phyloP scores from a whole-genome alignment of 2,329 filamentous ascomycete genomes.

The Penicillium sp. region DNA sequence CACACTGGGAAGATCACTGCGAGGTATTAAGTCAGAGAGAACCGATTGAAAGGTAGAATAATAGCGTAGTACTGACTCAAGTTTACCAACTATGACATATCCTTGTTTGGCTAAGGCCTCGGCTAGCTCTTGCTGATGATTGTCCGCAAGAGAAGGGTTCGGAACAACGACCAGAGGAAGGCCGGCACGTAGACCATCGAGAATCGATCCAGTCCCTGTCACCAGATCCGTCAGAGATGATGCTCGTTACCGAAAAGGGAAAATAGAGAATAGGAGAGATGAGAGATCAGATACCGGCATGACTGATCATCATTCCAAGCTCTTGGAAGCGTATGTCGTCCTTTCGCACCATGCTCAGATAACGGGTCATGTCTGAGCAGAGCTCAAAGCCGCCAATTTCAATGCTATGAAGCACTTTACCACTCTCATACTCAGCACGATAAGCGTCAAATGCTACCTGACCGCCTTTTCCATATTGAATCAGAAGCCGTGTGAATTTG shows the following conservation, averaged over 20 bases:
- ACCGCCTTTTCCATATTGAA: slow-evolving; percentile 75
- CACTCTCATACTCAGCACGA: slow-evolving; percentile 17
- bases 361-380: slow-evolving; percentile 53
- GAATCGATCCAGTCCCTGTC: slow-evolving; percentile 78
- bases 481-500: slow-evolving; percentile 63
- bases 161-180: slow-evolving; percentile 83
- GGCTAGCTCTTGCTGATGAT: slow-evolving; percentile 87
- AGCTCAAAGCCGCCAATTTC: slow-evolving; percentile 61
- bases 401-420: slow-evolving; percentile 36
- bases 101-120: slow-evolving; percentile 65
- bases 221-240: slow-evolving; percentile 3
- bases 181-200: slow-evolving; percentile 69
- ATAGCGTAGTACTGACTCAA: slow-evolving; percentile 51
- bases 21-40: not conserved
- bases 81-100: slow-evolving; percentile 66
- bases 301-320: slow-evolving; percentile 74
- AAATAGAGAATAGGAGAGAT: not conserved
- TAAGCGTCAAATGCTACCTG: slow-evolving; percentile 47
- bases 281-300: slow-evolving; percentile 61
- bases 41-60: not conserved
- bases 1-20: slow-evolving; percentile 3
- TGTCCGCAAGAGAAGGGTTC: slow-evolving; percentile 73
- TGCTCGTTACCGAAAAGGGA: too few species aligned
- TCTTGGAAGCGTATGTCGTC: slow-evolving; percentile 33
- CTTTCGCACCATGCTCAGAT: slow-evolving; percentile 51